phyloP scores from a whole-genome alignment of 2,329 filamentous ascomycete genomes.

The Sordariomycetes sp. region DNA sequence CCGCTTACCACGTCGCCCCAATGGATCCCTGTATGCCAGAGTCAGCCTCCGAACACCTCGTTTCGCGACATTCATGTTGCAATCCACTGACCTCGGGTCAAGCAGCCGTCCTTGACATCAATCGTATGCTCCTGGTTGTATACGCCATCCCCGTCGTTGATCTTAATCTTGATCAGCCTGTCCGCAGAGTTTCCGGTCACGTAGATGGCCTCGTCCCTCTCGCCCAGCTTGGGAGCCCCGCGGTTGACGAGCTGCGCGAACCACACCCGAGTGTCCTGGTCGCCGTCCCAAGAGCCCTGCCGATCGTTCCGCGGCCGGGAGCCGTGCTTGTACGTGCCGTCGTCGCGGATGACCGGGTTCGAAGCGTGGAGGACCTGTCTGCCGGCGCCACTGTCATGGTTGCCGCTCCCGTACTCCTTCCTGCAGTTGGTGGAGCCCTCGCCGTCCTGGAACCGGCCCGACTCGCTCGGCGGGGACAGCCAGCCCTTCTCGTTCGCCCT shows the following conservation, averaged over 20 bases:
- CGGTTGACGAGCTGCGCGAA: slow-evolving; percentile 7
- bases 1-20: not conserved
- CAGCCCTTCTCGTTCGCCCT: slow-evolving; percentile 11
- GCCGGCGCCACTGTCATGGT: slow-evolving; percentile 1
- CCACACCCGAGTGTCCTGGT: slow-evolving; percentile 1
- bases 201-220: slow-evolving; percentile 3
- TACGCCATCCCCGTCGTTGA: not conserved
- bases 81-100: no score
- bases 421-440: not conserved
- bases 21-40: not conserved
- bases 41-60: no score
- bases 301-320: not conserved
- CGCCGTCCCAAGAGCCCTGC: not conserved
- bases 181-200: not conserved
- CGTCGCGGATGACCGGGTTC: not conserved
- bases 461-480: slow-evolving; percentile 6
- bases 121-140: not conserved
- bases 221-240: not conserved
- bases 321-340: slow-evolving; percentile 3
- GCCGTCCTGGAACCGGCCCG: slow-evolving; percentile 3
- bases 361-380: slow-evolving; percentile 1
- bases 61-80: no score
- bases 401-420: not conserved
- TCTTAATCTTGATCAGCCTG: not conserved
- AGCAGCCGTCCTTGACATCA: no score